Base-by-base conservation (phyloP, 129 eudicot species). In the Arctium lappa region DNA sequence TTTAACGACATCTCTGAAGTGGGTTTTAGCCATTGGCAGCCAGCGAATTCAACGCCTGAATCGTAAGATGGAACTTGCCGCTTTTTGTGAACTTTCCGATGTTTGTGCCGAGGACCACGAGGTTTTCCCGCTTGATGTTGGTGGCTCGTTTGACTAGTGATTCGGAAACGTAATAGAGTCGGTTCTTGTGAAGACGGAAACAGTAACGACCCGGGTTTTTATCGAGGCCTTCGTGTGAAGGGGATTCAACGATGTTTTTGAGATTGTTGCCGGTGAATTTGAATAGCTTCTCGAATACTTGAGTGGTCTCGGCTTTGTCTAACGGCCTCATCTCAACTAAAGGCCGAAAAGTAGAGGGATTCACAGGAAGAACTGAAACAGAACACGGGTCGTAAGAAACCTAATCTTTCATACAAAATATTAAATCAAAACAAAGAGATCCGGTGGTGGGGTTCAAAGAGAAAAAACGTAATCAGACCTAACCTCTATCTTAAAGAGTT, bases 1-100 rank as follows among this genome's bases (percentile, higher is more conserved):
- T 88, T 96, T 96, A 87, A 96, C 81, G 6, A 96, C 99, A 93
- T 93, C 79, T 96, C 99, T 0, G 94, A 86, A 1, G 95, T 91
- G 75, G 99, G 99, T 85, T 96, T 96, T 4, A 96, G 89, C 99
- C 99, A 96, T 93, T 87, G 3, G 94, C 88, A 4, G 99, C 97
- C 29, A 95, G 39, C n/a, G 93, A 16, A 38, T 87, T 87, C 76
- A 95, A 77, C 6, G 91, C 36, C 44, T 93, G 97, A n/a, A 95
- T 85, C 1, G 99, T 95, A 36, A 95, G 86, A 74, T 90, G 97
- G 72, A 95, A 95, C 79, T 84, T 90, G 6, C 97, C 97, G 5
- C 85, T 74, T 50, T 95, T 90, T 0, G 99, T 95, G 85, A 95
- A 95, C 73, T 95, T 95, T 3, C 99, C 98, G 32, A 95, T 86